Evolutionary conservation across 2,329 filamentous ascomycete species (phyloP), one percentile per base, ranked within the genome.

Genomic region (Aspergillus phoenicis): DNA sequence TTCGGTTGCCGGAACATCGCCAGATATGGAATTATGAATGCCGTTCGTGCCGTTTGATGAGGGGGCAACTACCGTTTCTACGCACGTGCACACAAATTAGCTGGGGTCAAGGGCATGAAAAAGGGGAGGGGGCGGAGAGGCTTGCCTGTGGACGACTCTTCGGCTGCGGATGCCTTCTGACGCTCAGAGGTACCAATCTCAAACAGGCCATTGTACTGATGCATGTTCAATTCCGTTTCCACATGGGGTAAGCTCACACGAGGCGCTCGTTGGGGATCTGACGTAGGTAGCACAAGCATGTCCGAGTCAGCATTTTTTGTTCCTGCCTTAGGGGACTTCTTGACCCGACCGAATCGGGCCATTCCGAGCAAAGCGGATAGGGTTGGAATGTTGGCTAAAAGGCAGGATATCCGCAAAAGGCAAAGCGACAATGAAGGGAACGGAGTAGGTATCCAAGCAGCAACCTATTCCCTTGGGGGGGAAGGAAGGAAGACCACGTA

Each of bases 171-270:
- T 36, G 68, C 67, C 51, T 72, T 70, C 33, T 66, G 68, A 30
- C 59, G 66, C 51, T 73, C 71, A 1, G 70, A 49, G n/a, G 64
- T 62, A 36, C 65, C 60, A 43, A 60, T 65, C 45, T 77, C 76
- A 60, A 76, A 77, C 41, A 78, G 66, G 58, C 74, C 71, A 66
- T 75, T 78, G 63, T 72, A 68, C 63, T 78, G 76, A 68, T 78
- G 74, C 76, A 80, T 80, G 65, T 79, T 78, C 68, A 80, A 64
- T 57, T 71, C 68, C 17, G 77, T 75, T 65, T 78, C 77, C 65
- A 80, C 75, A 71, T 75, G 73, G 39, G 73, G 69, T 39, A 80
- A 69, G 58, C 70, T 74, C 57, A 80, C 64, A 64, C 74, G 73
- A 48, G 77, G 77, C 49, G 73, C 68, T 62, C 64, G 64, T 61